phyloP scores from a whole-genome alignment of 1,284 basidiomycete genomes.

The Austroboletus niveus region DNA sequence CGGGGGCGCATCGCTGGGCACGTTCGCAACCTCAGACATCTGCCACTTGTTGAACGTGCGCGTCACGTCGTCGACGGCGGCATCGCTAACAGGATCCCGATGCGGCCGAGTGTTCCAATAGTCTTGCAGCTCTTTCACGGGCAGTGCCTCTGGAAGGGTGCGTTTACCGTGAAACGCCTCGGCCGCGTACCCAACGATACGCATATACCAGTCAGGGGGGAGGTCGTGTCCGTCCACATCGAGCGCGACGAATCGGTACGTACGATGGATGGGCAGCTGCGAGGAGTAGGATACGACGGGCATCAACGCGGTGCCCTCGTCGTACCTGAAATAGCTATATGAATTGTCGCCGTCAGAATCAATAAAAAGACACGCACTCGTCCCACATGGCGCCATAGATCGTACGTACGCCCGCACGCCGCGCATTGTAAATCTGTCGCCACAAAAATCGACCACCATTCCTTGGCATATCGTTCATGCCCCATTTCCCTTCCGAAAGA shows the following conservation, averaged over 20 bases:
- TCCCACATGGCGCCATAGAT: slow-evolving; percentile 85
- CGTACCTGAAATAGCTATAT: slow-evolving; percentile 48
- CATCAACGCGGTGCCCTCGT: slow-evolving; percentile 76
- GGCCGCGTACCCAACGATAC: slow-evolving; percentile 68
- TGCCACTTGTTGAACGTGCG: slow-evolving; percentile 19
- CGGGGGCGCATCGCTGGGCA: slow-evolving; percentile 54
- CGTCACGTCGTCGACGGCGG: slow-evolving; percentile 8
- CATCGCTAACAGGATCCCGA: not conserved
- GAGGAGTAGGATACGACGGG: slow-evolving; percentile 60
- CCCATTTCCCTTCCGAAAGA: slow-evolving; percentile 63
- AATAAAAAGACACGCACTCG: slow-evolving; percentile 49
- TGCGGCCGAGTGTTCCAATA: slow-evolving; percentile 64
- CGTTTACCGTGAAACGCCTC: slow-evolving; percentile 66
- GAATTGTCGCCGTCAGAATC: not conserved
- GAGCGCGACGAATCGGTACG: slow-evolving; percentile 59
- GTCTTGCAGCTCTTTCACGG: slow-evolving; percentile 68
- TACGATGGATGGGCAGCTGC: slow-evolving; percentile 55
- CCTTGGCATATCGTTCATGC: slow-evolving; percentile 62
- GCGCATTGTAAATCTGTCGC: slow-evolving; percentile 68
- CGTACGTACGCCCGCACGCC: slow-evolving; percentile 56
- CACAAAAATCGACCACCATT: slow-evolving; percentile 72
- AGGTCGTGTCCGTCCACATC: slow-evolving; percentile 72
- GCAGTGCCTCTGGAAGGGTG: slow-evolving; percentile 59
- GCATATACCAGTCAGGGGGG: slow-evolving; percentile 80
- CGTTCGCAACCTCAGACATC: not conserved